phyloP scores from a whole-genome alignment of 495 filamentous ascomycete species.

The Peziza echinospora region DNA sequence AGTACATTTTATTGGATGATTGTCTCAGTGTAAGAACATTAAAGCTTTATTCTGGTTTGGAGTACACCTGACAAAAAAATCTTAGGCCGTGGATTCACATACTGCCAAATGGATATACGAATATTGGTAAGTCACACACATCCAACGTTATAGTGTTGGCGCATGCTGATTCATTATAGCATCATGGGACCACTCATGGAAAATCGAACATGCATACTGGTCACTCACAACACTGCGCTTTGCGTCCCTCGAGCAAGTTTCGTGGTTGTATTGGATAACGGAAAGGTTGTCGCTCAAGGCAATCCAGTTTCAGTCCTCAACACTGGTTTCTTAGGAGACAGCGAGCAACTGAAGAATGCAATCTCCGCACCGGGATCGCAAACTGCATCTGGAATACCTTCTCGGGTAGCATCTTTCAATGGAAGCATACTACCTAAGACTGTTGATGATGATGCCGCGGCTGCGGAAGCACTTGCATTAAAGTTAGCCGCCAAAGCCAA shows the following conservation, averaged over 20 bases:
- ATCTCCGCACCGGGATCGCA: slow-evolving; percentile 29
- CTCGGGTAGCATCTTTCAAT: slow-evolving; percentile 48
- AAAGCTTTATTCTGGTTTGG: too few relatives aligned
- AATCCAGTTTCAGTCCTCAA: slow-evolving; percentile 51
- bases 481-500: slow-evolving; percentile 27
- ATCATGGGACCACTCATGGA: slow-evolving; percentile 80
- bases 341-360: slow-evolving; percentile 22
- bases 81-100: slow-evolving; percentile 97
- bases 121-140: too few relatives aligned
- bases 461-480: slow-evolving; percentile 19
- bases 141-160: too few relatives aligned
- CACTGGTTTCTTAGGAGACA: slow-evolving; percentile 69
- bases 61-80: too few relatives aligned
- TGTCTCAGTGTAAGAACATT: slow-evolving; percentile 91
- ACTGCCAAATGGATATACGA: slow-evolving; percentile 97
- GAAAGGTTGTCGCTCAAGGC: slow-evolving; percentile 56
- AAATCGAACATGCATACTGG: slow-evolving; percentile 73
- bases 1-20: slow-evolving; percentile 81
- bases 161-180: too few relatives aligned
- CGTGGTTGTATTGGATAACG: slow-evolving; percentile 74
- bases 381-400: slow-evolving; percentile 27
- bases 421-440: slow-evolving; percentile 29
- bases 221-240: slow-evolving; percentile 85
- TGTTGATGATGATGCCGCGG: slow-evolving; percentile 21
- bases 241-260: slow-evolving; percentile 57